Evolutionary conservation across 164 flowering plant genomes (phyloP).

Genomic region (Vitis rotundifolia): DNA sequence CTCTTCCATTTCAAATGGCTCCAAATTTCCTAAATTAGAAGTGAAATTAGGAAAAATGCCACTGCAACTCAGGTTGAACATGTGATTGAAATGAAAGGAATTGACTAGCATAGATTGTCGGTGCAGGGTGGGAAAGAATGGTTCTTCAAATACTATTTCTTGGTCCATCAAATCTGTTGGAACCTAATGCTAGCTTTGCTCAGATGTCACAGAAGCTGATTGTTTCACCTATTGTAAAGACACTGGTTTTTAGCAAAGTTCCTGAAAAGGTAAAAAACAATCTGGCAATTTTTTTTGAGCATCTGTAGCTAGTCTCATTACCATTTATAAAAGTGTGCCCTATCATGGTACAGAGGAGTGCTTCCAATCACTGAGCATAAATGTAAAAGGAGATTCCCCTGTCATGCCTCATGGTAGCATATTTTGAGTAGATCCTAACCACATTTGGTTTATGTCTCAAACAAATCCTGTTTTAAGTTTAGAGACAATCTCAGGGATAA

Average conservation of each 20-base stretch:
- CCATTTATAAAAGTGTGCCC: too few relatives aligned
- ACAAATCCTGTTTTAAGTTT: too few relatives aligned
- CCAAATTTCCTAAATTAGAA: neutral
- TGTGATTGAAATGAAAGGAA: neutral
- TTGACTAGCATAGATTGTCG: slow-evolving; percentile 1
- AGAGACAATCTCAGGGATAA: too few relatives aligned
- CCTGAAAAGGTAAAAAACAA: slow-evolving; percentile 77
- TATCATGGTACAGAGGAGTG: too few relatives aligned
- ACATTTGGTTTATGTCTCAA: too few relatives aligned
- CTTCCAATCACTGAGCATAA: too few relatives aligned
- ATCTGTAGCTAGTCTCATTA: neutral
- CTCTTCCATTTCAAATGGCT: neutral
- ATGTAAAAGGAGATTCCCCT: too few relatives aligned
- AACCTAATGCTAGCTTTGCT: slow-evolving; percentile 84
- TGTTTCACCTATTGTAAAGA: slow-evolving; percentile 95
- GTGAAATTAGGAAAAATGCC: neutral
- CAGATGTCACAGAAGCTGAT: slow-evolving; percentile 98
- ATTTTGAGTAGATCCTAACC: too few relatives aligned
- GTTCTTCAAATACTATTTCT: slow-evolving; percentile 95
- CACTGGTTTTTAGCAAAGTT: slow-evolving; percentile 95
- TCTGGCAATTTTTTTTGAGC: neutral
- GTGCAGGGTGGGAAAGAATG: slow-evolving; percentile 99
- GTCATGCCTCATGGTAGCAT: too few relatives aligned
- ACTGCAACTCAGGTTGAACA: neutral
- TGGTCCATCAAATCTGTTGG: slow-evolving; percentile 93